Percentiles rank a stretch among this genome's conserved stretches.
phyloP scores from a whole-genome alignment of 2,329 filamentous ascomycete genomes.

The Fusarium annulatum region DNA sequence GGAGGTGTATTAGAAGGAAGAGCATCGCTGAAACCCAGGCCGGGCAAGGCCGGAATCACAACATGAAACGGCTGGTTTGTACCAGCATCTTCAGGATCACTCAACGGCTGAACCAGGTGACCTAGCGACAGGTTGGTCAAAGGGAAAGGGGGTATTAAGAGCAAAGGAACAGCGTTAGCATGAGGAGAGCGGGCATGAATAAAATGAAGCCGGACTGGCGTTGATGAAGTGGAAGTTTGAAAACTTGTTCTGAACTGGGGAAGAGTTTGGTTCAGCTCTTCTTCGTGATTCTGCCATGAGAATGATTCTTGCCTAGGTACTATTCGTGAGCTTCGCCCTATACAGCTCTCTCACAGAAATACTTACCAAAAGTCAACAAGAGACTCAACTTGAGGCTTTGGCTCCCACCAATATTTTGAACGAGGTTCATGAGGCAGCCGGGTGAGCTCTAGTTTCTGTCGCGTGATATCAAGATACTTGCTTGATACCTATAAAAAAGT shows the following conservation, averaged over 20 bases:
- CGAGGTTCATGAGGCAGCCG: constrained; percentile 70
- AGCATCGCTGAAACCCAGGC: constrained; percentile 74
- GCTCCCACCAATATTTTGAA: constrained; percentile 66
- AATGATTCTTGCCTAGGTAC: constrained; percentile 70
- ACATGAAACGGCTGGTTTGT: constrained; percentile 69
- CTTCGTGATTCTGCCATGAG: constrained; percentile 71
- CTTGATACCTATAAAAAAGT: constrained; percentile 65
- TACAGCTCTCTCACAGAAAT: background rate
- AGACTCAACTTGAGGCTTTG: constrained; percentile 71
- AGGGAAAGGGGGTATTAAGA: constrained; percentile 74
- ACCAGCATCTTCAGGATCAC: constrained; percentile 60
- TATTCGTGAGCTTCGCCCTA: background rate
- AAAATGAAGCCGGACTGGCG: constrained; percentile 70
- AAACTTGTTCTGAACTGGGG: constrained; percentile 73
- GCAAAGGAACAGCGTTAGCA: constrained; percentile 67
- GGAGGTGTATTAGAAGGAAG: constrained; percentile 61
- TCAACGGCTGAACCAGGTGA: constrained; percentile 65
- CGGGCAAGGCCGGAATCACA: constrained; percentile 73
- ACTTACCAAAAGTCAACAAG: constrained; percentile 73
- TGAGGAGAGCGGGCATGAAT: constrained; percentile 68
- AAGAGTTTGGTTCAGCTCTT: constrained; percentile 65
- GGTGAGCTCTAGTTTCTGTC: constrained; percentile 74
- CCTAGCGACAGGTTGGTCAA: constrained; percentile 70
- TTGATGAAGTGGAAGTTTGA: constrained; percentile 51
- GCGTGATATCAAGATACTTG: constrained; percentile 74